Conservation (phyloP, 2,329 filamentous ascomycete genomes). For the Penicillium sp. region DNA sequence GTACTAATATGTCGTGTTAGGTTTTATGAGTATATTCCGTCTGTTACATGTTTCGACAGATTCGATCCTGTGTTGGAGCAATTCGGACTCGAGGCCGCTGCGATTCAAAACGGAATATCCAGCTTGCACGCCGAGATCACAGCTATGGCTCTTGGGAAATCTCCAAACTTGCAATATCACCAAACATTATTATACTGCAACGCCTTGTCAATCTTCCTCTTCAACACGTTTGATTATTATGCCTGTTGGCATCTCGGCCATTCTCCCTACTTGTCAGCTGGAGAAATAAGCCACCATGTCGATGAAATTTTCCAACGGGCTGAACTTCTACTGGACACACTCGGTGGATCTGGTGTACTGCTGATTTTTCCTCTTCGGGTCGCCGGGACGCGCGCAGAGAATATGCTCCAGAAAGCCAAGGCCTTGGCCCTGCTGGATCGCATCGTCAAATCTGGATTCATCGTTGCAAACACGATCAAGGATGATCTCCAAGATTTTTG, state of each 20-base stretch:
- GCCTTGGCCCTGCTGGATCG: neutral
- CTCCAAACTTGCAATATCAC: neutral
- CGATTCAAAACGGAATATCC: neutral
- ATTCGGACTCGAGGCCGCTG: neutral
- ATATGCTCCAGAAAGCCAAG: neutral
- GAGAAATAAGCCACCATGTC: neutral
- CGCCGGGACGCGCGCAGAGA: neutral
- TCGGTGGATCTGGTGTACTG: neutral
- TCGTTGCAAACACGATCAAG: neutral
- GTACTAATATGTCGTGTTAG: neutral
- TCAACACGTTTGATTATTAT: slow-evolving; percentile 1
- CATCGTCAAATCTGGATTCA: neutral
- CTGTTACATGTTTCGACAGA: neutral
- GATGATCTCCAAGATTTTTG: neutral
- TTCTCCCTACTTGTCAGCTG: neutral
- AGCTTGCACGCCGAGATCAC: neutral
- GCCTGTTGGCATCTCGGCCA: neutral
- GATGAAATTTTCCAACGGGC: neutral
- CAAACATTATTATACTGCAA: neutral
- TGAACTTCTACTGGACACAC: neutral
- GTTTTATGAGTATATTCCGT: neutral
- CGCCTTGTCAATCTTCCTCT: neutral
- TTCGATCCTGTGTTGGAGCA: neutral
- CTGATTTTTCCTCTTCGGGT: neutral
- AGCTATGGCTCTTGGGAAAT: neutral